phyloP scores from a whole-genome alignment of 345 rosid genomes.

The Moringa oleifera region DNA sequence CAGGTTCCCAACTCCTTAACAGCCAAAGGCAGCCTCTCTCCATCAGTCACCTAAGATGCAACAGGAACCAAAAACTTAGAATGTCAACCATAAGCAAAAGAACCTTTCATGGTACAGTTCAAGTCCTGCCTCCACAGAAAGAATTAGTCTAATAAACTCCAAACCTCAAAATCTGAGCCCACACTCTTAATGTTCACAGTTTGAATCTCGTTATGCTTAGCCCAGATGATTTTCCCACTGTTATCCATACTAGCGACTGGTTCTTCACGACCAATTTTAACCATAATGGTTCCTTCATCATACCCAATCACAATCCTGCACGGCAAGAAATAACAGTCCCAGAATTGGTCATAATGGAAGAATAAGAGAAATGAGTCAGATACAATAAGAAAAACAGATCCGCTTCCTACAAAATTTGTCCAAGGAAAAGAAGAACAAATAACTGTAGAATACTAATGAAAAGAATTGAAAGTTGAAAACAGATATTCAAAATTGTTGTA shows the following conservation, averaged over 20 bases:
- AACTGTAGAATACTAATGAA: too few relatives aligned
- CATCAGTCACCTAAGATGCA: conserved; percentile 76
- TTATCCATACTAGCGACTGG: conserved; percentile 99
- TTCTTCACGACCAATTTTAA: conserved; percentile 94
- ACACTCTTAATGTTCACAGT: conserved; percentile 96
- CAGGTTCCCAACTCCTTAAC: conserved; percentile 99
- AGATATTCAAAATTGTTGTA: too few relatives aligned
- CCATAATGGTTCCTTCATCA: conserved; percentile 99
- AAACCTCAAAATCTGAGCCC: conserved; percentile 94
- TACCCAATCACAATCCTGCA: conserved; percentile 95
- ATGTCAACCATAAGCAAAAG: conserved; percentile 14
- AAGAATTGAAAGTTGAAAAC: too few relatives aligned
- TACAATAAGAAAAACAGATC: too few relatives aligned
- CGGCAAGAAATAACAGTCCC: conserved; percentile 3
- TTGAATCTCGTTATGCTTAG: conserved; percentile 99
- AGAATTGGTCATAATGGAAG: too few relatives aligned
- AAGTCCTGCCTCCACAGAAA: conserved; percentile 12
- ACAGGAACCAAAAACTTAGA: conserved; percentile 11
- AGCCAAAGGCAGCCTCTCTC: conserved; percentile 96
- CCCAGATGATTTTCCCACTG: conserved; percentile 99
- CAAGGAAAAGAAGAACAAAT: too few relatives aligned
- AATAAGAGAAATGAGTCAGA: too few relatives aligned
- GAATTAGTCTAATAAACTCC: conserved; percentile 13
- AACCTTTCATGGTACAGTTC: neutral
- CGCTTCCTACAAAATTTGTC: too few relatives aligned